Evolutionary conservation across 2,329 filamentous ascomycete genomes (phyloP), one percentile per base, ranked within the genome.

Genomic region (Alternaria gaisen): DNA sequence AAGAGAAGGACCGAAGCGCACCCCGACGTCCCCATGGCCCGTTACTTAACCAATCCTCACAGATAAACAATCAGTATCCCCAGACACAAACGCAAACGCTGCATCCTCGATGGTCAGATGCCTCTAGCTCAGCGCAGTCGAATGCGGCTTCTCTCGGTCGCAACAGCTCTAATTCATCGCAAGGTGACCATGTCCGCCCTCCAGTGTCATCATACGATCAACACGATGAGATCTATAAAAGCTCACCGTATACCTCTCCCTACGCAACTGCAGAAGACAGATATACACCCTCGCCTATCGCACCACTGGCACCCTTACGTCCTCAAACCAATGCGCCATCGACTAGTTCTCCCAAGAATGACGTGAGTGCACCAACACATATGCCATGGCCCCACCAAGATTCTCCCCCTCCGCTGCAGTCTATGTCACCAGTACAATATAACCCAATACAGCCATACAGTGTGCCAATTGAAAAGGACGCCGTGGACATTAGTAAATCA

Each of bases 91-190:
- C 47, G 18, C 50, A 61, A 18, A 50, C 47, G 22, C 48, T 40
- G 8, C 46, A 58, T 10, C 60, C 67, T 38, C 65, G 70, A 32
- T 74, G 69, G 64, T 77, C 75, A 9, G 59, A 67, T 28, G 61
- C 48, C 2, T 61, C 70, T 28, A 74, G 74, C 50, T 76, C 75
- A 8, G 55, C 60, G 12, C 69, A 67, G 32, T 77, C 74, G 8
- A 68, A 76, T 9, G 34, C 59, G 18, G 66, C 64, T 11, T 75
- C 73, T 4, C 55, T 76, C 14, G 68, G 72, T 51, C 70, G 68
- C 28, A 60, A 72, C 51, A 67, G 67, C 51, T 75, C 74, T 0
- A 67, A 53, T 38, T 72, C 72, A 3, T 75, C 74, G 9, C 63
- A 66, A 52, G 69, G 57, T 43, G 20, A 52, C 5, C 41, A 38